Percentiles rank a stretch among this genome's conserved stretches.
Conservation (phyloP, 2,329 filamentous ascomycete species). For the Clonostachys sp. region DNA sequence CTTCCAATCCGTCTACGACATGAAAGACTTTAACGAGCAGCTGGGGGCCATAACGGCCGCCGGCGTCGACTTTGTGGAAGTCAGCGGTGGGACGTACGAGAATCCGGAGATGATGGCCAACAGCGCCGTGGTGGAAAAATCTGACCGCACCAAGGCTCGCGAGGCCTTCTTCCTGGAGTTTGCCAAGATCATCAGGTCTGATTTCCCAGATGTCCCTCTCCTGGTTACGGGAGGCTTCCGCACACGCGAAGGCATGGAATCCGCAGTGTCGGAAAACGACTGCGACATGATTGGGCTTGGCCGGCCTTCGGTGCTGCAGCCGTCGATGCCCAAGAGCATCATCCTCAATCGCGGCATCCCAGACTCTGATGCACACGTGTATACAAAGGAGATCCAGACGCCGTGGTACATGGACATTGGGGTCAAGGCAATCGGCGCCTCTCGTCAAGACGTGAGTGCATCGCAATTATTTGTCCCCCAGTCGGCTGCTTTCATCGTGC, state of each 20-base stretch:
- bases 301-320: conserved; percentile 30
- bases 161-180: conserved; percentile 70
- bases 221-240: conserved; percentile 63
- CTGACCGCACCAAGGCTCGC: conserved; percentile 35
- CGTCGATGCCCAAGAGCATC: conserved; percentile 24
- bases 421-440: too few relatives aligned
- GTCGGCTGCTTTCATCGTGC: too few relatives aligned
- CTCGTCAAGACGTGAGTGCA: too few relatives aligned
- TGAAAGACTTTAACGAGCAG: conserved; percentile 54
- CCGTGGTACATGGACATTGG: background rate
- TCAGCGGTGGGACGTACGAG: conserved; percentile 60
- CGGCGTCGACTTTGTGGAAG: conserved; percentile 63
- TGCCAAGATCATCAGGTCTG: conserved; percentile 41
- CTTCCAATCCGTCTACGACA: conserved; percentile 36
- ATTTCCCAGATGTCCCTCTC: conserved; percentile 37
- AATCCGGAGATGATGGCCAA: conserved; percentile 35
- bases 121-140: background rate
- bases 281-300: conserved; percentile 37
- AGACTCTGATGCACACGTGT: conserved; percentile 9
- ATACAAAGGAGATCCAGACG: background rate
- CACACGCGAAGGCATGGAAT: conserved; percentile 34
- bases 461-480: too few relatives aligned
- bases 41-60: conserved; percentile 40
- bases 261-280: conserved; percentile 24
- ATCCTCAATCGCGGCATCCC: conserved; percentile 26